Conservation (phyloP, 2,329 filamentous ascomycete genomes). For the Fusarium vanettenii region DNA sequence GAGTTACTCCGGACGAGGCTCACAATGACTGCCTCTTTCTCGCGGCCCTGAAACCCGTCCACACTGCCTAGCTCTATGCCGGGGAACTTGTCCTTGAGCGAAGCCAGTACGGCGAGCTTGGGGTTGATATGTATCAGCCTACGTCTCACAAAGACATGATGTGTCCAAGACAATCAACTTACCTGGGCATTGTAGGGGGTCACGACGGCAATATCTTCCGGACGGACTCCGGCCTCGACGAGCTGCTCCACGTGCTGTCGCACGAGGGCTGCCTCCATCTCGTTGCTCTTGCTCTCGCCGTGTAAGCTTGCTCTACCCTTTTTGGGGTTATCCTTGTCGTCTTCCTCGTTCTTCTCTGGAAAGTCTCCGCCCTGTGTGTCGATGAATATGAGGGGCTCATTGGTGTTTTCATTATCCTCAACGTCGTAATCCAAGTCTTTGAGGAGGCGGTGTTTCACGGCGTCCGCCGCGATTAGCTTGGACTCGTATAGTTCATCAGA, state of each 20-base stretch:
- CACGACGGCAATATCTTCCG: constrained; percentile 90
- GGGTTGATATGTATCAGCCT: constrained; percentile 36
- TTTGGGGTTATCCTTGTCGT: constrained; percentile 62
- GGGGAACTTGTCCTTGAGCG: constrained; percentile 83
- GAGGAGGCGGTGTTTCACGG: constrained; percentile 80
- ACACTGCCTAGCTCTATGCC: constrained; percentile 96
- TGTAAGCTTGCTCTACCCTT: constrained; percentile 59
- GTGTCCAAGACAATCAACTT: constrained; percentile 21
- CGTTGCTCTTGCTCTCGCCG: constrained; percentile 85
- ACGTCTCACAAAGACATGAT: constrained; percentile 7
- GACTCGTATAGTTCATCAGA: constrained; percentile 89
- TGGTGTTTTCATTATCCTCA: constrained; percentile 84
- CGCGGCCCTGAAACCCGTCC: constrained; percentile 95
- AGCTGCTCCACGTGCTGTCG: constrained; percentile 80
- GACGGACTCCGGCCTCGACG: constrained; percentile 80
- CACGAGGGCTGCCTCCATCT: constrained; percentile 87
- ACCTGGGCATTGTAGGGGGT: constrained; percentile 97
- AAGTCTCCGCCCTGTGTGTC: constrained; percentile 97
- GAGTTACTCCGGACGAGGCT: constrained; percentile 94
- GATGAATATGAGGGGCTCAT: constrained; percentile 89
- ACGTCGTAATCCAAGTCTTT: constrained; percentile 83
- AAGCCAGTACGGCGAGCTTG: constrained; percentile 80
- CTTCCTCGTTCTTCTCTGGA: constrained; percentile 83
- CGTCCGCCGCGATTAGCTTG: constrained; percentile 82
- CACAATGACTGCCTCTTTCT: constrained; percentile 95